phyloP scores from a whole-genome alignment of 140 eudicot species.

The Stevia rebaudiana region DNA sequence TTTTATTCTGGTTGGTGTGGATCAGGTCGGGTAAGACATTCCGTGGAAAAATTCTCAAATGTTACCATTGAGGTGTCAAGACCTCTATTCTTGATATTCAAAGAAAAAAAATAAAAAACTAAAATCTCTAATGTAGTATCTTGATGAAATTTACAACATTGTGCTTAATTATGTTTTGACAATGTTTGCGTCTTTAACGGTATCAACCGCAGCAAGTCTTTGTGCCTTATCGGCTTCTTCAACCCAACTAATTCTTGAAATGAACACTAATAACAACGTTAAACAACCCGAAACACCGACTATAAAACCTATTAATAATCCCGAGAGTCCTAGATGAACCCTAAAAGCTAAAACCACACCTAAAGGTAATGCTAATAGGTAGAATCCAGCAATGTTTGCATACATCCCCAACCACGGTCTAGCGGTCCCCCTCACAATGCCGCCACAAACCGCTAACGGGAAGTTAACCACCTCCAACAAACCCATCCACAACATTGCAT shows the following conservation, averaged over 20 bases:
- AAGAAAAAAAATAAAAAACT: background rate
- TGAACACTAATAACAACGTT: conserved; percentile 47
- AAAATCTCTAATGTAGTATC: background rate
- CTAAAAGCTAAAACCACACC: conserved; percentile 60
- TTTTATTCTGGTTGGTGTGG: background rate
- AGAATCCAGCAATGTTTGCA: conserved; percentile 73
- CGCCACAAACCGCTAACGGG: conserved; percentile 77
- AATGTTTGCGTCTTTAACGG: conserved; percentile 11
- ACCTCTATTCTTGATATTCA: background rate
- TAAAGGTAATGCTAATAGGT: conserved; percentile 75
- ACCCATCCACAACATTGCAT: conserved; percentile 65
- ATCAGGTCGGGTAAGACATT: background rate
- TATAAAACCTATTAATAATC: conserved; percentile 63
- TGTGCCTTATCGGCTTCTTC: conserved; percentile 73
- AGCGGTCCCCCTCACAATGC: conserved; percentile 83
- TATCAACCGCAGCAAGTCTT: conserved; percentile 22
- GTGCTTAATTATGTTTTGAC: conserved; percentile 2
- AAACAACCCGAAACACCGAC: conserved; percentile 54
- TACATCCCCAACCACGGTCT: conserved; percentile 77
- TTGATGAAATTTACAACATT: background rate
- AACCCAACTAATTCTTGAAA: conserved; percentile 53
- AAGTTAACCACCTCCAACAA: conserved; percentile 60
- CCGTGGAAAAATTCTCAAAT: background rate
- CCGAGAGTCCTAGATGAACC: conserved; percentile 54
- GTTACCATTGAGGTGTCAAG: background rate